A percentile compares a stretch with the other conserved stretches of the same genome.
phyloP scores from a whole-genome alignment of 2,329 filamentous ascomycete species.

The Calonectria fujianensis region DNA sequence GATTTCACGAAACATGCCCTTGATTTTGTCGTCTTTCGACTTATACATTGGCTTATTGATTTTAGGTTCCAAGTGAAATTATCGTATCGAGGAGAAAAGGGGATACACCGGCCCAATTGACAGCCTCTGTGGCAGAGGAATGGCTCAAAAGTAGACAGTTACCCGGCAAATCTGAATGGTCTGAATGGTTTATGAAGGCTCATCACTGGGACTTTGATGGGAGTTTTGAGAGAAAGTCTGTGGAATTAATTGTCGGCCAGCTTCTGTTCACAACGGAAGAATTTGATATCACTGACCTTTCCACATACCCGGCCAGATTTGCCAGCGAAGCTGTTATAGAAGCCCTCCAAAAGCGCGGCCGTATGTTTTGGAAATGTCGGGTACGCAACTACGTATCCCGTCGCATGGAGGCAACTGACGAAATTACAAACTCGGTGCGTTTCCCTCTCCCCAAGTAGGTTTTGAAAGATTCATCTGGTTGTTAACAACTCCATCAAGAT shows the following conservation, averaged over 20 bases:
- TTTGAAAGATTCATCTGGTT: not conserved
- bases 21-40: too few relatives aligned
- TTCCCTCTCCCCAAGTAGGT: not conserved
- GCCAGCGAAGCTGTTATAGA: not conserved
- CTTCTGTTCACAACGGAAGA: not conserved
- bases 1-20: too few relatives aligned
- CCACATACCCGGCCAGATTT: not conserved
- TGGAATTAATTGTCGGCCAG: not conserved
- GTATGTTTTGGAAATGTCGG: constrained; percentile 1
- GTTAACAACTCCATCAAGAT: not conserved
- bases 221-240: not conserved
- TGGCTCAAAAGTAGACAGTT: not conserved
- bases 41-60: not conserved
- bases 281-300: not conserved
- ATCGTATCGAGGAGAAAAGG: not conserved
- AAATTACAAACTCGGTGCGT: not conserved
- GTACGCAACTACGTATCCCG: not conserved
- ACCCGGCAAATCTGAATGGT: not conserved
- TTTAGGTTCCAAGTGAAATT: not conserved
- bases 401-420: not conserved
- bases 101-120: not conserved
- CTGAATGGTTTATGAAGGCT: too few relatives aligned
- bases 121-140: not conserved
- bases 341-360: not conserved
- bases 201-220: not conserved